These are phyloP conservation scores for Beauveria varroae DNA, from an alignment of 2,329 filamentous ascomycete species.

Conservation along the genomic window DNA sequence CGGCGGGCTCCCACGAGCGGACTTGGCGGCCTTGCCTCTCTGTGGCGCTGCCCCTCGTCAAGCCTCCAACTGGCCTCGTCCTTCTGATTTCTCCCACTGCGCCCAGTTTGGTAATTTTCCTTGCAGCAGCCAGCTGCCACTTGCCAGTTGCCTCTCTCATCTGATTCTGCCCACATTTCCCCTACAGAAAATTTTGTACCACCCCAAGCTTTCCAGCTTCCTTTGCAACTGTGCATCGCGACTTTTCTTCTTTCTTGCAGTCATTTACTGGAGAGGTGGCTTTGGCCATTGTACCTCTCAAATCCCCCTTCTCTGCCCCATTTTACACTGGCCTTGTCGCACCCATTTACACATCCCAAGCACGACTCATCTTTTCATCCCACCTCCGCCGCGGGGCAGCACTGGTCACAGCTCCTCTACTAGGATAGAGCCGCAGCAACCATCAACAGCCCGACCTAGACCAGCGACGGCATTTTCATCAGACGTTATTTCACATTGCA, in stretches of 20 bases:
- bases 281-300: neutral
- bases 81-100: neutral
- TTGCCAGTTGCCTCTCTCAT: neutral
- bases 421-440: neutral
- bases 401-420: neutral
- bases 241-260: neutral
- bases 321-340: neutral
- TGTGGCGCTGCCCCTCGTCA: neutral
- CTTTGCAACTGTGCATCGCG: neutral
- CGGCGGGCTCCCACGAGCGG: neutral
- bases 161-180: neutral
- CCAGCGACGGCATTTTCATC: neutral
- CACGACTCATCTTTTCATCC: neutral
- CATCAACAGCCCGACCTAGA: neutral
- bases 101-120: constrained; percentile 7
- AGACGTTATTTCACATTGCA: too few relatives aligned
- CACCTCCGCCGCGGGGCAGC: constrained; percentile 3
- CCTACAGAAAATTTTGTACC: constrained; percentile 3
- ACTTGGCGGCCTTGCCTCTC: neutral
- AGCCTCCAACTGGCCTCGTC: too few relatives aligned
- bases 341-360: neutral
- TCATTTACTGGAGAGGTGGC: neutral
- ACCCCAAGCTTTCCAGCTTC: neutral
- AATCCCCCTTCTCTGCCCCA: neutral
- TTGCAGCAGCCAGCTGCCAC: neutral